Conservation (phyloP, 148 eudicot species). For the Polygonum aviculare region DNA sequence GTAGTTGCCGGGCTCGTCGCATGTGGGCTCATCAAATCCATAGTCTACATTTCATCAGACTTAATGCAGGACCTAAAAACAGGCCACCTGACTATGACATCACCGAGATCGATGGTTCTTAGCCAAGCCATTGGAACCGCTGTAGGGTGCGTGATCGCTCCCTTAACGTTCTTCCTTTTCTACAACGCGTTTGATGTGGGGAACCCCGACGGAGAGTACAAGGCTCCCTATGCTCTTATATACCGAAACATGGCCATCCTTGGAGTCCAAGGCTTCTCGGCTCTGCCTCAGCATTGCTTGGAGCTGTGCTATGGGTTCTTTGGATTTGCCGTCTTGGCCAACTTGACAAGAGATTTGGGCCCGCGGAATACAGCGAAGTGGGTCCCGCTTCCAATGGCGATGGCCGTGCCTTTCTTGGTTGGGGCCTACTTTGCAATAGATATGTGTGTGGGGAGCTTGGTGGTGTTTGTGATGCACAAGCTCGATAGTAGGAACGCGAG, state of each 20-base stretch:
- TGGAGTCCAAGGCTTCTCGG: conserved; percentile 80
- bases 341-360: conserved; percentile 42
- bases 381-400: conserved; percentile 79
- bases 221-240: conserved; percentile 77
- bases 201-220: conserved; percentile 68
- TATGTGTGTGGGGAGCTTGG: conserved; percentile 78
- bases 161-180: conserved; percentile 60
- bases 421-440: conserved; percentile 85
- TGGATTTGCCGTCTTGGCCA: conserved; percentile 50
- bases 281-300: conserved; percentile 78
- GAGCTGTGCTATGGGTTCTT: conserved; percentile 69
- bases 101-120: conserved; percentile 78
- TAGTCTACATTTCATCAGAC: conserved; percentile 68
- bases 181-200: conserved; percentile 75
- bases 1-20: conserved; percentile 84
- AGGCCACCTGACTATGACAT: conserved; percentile 71
- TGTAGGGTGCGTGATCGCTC: conserved; percentile 76
- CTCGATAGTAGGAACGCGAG: conserved; percentile 42
- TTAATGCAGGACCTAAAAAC: conserved; percentile 89
- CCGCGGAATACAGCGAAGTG: conserved; percentile 42
- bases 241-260: conserved; percentile 88
- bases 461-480: conserved; percentile 57
- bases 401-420: conserved; percentile 90
- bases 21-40: conserved; percentile 75
- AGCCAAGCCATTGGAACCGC: conserved; percentile 85